Conservation (phyloP, 2,329 filamentous ascomycete genomes). For the Ophiostoma tasmaniense region DNA sequence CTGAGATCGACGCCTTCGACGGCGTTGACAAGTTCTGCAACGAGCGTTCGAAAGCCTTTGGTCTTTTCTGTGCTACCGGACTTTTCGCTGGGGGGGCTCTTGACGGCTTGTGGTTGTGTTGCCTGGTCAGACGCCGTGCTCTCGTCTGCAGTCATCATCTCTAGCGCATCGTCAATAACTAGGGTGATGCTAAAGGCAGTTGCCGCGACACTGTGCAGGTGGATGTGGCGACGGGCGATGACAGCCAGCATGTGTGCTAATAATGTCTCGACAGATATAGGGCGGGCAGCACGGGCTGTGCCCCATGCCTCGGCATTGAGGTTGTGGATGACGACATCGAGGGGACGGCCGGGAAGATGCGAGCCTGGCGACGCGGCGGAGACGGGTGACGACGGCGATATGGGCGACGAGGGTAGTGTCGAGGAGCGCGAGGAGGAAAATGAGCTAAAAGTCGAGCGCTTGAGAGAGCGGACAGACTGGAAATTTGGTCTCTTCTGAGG, state of each 20-base stretch:
- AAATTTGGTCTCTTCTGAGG: neutral
- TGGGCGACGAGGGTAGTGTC: neutral
- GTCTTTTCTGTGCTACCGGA: neutral
- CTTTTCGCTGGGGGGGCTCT: neutral
- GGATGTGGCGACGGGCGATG: neutral
- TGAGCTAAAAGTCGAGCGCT: neutral
- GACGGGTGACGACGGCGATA: neutral
- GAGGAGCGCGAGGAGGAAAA: neutral
- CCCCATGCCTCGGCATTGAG: conserved; percentile 11
- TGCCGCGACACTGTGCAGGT: conserved; percentile 13
- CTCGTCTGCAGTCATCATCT: neutral
- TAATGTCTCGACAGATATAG: conserved; percentile 8
- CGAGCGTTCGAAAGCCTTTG: neutral
- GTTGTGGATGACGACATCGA: conserved; percentile 16
- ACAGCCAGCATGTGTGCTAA: conserved; percentile 12
- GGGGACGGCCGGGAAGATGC: neutral
- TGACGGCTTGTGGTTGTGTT: neutral
- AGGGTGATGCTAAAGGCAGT: conserved; percentile 14
- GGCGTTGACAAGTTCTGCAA: conserved; percentile 3
- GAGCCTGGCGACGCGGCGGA: neutral
- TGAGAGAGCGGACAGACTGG: neutral
- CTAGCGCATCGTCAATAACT: conserved; percentile 10
- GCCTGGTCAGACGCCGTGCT: neutral
- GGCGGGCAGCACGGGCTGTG: conserved; percentile 9
- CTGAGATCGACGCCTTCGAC: neutral